Conservation (phyloP, 305 asterid species). For the Solanum chacoense region DNA sequence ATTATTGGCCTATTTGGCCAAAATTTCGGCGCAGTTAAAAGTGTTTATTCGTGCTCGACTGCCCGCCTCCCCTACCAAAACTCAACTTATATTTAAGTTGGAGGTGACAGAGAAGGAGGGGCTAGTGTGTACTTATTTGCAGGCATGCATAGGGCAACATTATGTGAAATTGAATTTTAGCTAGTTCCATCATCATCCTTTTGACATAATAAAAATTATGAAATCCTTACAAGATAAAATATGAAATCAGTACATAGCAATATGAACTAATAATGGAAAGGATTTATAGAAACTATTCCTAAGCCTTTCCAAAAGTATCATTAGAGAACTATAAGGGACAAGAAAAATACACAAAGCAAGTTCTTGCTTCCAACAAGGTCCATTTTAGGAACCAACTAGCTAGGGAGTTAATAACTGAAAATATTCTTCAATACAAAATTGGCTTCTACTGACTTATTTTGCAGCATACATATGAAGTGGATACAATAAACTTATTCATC, state of each 20-base stretch:
- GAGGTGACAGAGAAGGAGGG: neutral
- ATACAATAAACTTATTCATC: slow-evolving; percentile 33
- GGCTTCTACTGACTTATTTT: neutral
- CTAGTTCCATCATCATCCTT: neutral
- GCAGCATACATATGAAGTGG: neutral
- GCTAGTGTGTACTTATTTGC: neutral
- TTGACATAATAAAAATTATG: neutral
- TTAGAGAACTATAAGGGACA: neutral
- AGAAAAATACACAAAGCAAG: neutral
- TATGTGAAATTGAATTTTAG: neutral
- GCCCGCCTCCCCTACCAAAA: neutral
- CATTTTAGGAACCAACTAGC: neutral
- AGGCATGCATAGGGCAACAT: neutral
- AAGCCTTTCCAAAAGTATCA: neutral
- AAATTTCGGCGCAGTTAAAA: neutral
- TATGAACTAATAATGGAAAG: neutral
- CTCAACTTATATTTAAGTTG: neutral
- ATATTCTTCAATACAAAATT: neutral
- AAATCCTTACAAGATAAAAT: neutral
- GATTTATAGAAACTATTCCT: neutral
- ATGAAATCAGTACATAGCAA: neutral
- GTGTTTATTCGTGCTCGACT: neutral
- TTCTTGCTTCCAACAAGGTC: neutral
- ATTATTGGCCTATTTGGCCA: neutral
- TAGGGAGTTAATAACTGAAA: neutral